Base-by-base conservation (phyloP, 371 early-diverging fungal species). In the Apophysomyces ossiformis region DNA sequence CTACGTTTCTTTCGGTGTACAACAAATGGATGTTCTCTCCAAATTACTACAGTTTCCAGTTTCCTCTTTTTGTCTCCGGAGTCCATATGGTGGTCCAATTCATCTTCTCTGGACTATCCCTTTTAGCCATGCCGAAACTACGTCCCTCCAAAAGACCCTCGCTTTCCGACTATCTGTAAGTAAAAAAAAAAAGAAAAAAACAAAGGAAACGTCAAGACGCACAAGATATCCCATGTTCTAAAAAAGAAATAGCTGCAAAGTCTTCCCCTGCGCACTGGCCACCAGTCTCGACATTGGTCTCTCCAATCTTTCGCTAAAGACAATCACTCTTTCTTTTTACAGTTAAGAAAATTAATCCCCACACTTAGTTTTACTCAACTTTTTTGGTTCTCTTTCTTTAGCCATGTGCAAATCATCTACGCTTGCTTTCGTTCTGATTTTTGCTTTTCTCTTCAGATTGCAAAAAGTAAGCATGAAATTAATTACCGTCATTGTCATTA, bases 381-480 rank as follows among this genome's bases (percentile, higher is more conserved):
- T 46, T 32, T 47, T 46, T 60, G 59, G 32, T 26, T 56, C 58
- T 66, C 37, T 5, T 62, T 18, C 36, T 39, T 39, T 63, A 88
- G 88, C 96, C 66, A 95, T 96, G 95, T 93, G 95, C 75, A 97
- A 97, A 75, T 93, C 93, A 11, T 92, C 91, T 5, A 88, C 92
- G 5, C 91, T 94, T 47, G 93, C 94, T 3, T 96, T 93, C 73
- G 93, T 95, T 7, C 78, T 97, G 39, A 60, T 95, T 32, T 96
- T 96, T 69, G 95, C 97, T 3, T 93, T 95, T 64, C 70, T 92
- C 0, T 95, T 97, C 73, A 85, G 87, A 7, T 78, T 97, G 46
- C 96, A 97, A 73, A 81, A 83, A 47, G 82, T 91, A 2, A 89
- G 87, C 4, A 81, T 86, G 76, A 82, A 75, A 61, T 77, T 96